Conservation (phyloP, 768 basidiomycete genomes). For the Leccinum rimulosum region DNA sequence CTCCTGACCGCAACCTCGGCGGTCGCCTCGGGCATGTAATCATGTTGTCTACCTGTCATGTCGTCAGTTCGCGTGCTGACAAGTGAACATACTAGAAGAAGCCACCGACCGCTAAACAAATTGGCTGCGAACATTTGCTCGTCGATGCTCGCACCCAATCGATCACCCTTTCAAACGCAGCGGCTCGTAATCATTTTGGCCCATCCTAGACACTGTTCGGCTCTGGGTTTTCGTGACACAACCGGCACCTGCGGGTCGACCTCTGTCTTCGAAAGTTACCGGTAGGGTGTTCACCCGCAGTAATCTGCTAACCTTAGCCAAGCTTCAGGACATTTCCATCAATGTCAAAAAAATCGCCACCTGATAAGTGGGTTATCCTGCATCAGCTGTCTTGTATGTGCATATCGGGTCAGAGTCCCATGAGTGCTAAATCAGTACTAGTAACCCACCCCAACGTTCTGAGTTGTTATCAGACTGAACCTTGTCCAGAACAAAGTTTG, state of each 20-base stretch:
- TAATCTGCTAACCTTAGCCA: conserved; percentile 16
- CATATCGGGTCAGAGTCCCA: conserved; percentile 18
- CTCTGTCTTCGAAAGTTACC: neutral
- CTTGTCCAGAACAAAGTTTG: conserved; percentile 11
- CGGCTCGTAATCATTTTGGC: neutral
- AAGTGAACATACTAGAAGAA: conserved; percentile 1
- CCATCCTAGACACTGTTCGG: neutral
- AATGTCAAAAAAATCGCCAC: conserved; percentile 10
- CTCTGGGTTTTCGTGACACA: neutral
- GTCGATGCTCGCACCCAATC: neutral
- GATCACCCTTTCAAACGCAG: neutral
- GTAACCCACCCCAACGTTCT: conserved; percentile 9
- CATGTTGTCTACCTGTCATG: conserved; percentile 3
- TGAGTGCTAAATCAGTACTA: conserved; percentile 9
- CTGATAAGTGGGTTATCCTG: conserved; percentile 22
- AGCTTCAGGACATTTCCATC: neutral
- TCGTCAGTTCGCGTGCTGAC: conserved; percentile 6
- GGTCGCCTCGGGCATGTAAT: neutral
- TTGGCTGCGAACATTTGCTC: neutral
- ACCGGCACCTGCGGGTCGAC: neutral
- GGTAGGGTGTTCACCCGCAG: neutral
- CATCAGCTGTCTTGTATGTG: conserved; percentile 24
- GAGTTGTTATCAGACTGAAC: conserved; percentile 16
- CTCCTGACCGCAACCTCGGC: neutral
- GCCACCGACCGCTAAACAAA: conserved; percentile 1